Conservation (phyloP, 2,329 filamentous ascomycete species). For the Sporothrix sp. region DNA sequence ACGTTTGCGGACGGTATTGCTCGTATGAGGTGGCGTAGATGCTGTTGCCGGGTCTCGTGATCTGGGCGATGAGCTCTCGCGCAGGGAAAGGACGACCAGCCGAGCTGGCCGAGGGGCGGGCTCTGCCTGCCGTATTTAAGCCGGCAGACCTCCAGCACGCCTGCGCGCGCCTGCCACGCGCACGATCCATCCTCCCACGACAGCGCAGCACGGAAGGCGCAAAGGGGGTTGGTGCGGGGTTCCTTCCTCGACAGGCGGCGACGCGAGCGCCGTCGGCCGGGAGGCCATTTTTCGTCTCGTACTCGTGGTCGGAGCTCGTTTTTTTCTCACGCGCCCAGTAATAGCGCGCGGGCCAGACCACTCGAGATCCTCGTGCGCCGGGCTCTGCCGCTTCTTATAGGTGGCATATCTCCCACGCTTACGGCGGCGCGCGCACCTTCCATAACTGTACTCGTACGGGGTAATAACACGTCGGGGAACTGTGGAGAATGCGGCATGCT, state of each 20-base stretch:
- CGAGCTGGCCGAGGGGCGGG: not conserved
- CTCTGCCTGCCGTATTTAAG: slow-evolving; percentile 3
- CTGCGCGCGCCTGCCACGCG: too few species aligned
- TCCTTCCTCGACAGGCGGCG: not conserved
- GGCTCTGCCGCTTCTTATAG: too few species aligned
- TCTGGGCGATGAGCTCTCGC: not conserved
- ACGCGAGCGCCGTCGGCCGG: not conserved
- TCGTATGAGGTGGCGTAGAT: too few species aligned
- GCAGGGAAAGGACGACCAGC: not conserved
- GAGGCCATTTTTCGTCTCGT: not conserved
- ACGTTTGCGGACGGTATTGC: not conserved
- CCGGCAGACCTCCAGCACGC: not conserved
- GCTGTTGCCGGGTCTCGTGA: too few species aligned
- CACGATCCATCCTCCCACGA: too few species aligned
- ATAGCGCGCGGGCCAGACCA: too few species aligned
- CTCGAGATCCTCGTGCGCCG: too few species aligned
- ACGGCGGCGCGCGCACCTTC: not conserved
- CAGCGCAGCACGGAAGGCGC: not conserved
- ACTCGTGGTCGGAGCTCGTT: too few species aligned
- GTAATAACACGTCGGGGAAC: too few species aligned
- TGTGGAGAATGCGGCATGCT: too few species aligned
- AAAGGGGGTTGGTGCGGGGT: slow-evolving; percentile 1
- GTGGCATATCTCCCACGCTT: slow-evolving; percentile 1
- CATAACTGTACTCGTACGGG: too few species aligned
- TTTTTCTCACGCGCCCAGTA: too few species aligned